These are phyloP conservation scores for Suhomyces vadensis DNA, from an alignment of 805 yeast species.

Conservation along the genomic window DNA sequence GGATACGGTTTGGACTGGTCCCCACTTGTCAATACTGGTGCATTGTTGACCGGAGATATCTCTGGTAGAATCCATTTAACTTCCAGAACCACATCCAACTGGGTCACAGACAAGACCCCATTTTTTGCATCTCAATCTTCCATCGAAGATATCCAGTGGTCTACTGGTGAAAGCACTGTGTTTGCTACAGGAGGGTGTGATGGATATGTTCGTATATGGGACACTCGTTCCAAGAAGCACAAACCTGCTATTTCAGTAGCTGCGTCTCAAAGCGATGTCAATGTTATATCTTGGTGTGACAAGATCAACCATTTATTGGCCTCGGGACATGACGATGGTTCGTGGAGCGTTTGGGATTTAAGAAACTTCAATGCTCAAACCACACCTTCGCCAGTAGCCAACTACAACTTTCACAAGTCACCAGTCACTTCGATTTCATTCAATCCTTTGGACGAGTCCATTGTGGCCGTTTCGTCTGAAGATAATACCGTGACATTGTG, in stretches of 20 bases:
- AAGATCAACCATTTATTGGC: constrained; percentile 86
- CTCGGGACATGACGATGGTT: constrained; percentile 95
- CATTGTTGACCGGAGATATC: constrained; percentile 84
- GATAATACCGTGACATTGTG: constrained; percentile 96
- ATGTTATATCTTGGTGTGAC: constrained; percentile 94
- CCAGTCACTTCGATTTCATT: constrained; percentile 92
- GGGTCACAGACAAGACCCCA: constrained; percentile 86
- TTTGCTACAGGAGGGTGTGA: constrained; percentile 95
- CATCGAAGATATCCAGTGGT: constrained; percentile 98
- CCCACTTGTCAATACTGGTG: constrained; percentile 76
- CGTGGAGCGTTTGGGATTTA: constrained; percentile 98
- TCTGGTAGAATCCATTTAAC: constrained; percentile 82
- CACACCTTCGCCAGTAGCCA: constrained; percentile 81
- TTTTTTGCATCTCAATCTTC: constrained; percentile 68
- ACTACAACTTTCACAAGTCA: constrained; percentile 91
- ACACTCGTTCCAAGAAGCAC: constrained; percentile 88
- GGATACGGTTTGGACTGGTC: constrained; percentile 99
- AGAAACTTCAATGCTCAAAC: constrained; percentile 68
- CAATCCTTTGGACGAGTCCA: constrained; percentile 94
- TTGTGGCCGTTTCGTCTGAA: constrained; percentile 92
- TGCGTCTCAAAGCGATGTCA: constrained; percentile 83
- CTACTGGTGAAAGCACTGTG: constrained; percentile 86
- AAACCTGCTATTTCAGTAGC: constrained; percentile 83
- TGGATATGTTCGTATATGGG: constrained; percentile 94
- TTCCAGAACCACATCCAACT: constrained; percentile 68